Evolutionary conservation across 2,329 filamentous ascomycete species (phyloP).

Genomic region (Laburnicola sp.): DNA sequence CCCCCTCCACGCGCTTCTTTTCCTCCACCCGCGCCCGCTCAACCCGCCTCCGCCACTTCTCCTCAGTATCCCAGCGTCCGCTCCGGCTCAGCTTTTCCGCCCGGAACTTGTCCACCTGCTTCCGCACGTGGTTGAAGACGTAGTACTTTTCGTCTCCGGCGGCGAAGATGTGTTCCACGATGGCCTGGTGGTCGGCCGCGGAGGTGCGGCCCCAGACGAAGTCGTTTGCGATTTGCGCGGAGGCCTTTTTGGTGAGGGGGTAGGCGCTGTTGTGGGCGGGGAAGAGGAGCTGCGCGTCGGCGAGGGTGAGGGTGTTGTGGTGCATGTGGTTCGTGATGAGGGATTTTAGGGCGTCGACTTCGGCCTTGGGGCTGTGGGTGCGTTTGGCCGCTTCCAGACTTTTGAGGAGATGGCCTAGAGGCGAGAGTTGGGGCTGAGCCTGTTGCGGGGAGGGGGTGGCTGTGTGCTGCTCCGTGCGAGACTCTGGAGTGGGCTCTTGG

Average conservation of each 20-base stretch:
- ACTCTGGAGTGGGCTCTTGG: background rate
- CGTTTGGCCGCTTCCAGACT: background rate
- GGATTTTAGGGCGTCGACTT: background rate
- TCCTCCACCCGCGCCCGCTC: too few relatives aligned
- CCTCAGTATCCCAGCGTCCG: too few relatives aligned
- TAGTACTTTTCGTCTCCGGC: background rate
- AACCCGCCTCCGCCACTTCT: too few relatives aligned
- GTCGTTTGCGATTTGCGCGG: constrained; percentile 4
- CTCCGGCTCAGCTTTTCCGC: too few relatives aligned
- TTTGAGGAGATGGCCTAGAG: background rate
- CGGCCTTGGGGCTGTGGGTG: background rate
- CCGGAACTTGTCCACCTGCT: too few relatives aligned
- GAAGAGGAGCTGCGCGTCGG: constrained; percentile 2
- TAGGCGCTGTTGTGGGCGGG: background rate
- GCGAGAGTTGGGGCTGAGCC: background rate
- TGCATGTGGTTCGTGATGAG: background rate
- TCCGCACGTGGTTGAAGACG: background rate
- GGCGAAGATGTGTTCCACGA: constrained; percentile 3
- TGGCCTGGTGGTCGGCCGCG: background rate
- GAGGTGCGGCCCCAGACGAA: background rate
- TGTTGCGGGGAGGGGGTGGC: too few relatives aligned
- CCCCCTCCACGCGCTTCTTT: too few relatives aligned
- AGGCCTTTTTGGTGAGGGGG: constrained; percentile 8
- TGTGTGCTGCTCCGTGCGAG: background rate
- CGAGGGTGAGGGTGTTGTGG: background rate